These are phyloP conservation scores for Fusarium sp. DNA, from an alignment of 2,329 filamentous ascomycete species.

Conservation along the genomic window DNA sequence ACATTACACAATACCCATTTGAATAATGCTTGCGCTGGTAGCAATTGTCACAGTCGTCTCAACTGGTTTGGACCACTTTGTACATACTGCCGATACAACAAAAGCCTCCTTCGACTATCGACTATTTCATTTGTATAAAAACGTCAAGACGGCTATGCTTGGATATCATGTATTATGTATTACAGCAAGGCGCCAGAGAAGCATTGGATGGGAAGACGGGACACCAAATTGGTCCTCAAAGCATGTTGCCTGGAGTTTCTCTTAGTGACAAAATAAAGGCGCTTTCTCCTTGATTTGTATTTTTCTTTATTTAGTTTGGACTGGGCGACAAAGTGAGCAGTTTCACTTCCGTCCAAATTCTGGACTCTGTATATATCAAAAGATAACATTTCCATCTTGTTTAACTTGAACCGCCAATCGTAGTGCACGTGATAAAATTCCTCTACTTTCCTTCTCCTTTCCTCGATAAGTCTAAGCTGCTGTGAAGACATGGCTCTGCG, in stretches of 20 bases:
- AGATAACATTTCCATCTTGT: constrained; percentile 28
- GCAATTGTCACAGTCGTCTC: constrained; percentile 22
- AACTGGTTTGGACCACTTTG: constrained; percentile 33
- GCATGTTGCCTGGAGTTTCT: constrained; percentile 39
- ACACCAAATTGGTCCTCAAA: constrained; percentile 19
- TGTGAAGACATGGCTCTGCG: constrained; percentile 37
- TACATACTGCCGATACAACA: constrained; percentile 23
- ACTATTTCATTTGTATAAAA: constrained; percentile 35
- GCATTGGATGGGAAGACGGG: constrained; percentile 24
- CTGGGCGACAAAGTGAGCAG: constrained; percentile 13
- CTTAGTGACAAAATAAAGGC: constrained; percentile 19
- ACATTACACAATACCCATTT: constrained; percentile 20
- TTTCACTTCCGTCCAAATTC: constrained; percentile 29
- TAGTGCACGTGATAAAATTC: constrained; percentile 19
- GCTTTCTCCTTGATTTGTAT: constrained; percentile 6
- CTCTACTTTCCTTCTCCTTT: background rate
- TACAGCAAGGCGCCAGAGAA: constrained; percentile 43
- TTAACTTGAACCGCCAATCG: constrained; percentile 5
- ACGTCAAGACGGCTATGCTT: constrained; percentile 30
- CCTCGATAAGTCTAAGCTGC: constrained; percentile 32
- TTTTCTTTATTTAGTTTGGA: constrained; percentile 4
- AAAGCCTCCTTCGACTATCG: constrained; percentile 7
- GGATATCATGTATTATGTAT: constrained; percentile 37
- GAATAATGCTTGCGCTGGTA: constrained; percentile 32
- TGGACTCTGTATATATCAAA: constrained; percentile 23